phyloP scores from a whole-genome alignment of 495 filamentous ascomycete species.

The Penicillium fimorum region DNA sequence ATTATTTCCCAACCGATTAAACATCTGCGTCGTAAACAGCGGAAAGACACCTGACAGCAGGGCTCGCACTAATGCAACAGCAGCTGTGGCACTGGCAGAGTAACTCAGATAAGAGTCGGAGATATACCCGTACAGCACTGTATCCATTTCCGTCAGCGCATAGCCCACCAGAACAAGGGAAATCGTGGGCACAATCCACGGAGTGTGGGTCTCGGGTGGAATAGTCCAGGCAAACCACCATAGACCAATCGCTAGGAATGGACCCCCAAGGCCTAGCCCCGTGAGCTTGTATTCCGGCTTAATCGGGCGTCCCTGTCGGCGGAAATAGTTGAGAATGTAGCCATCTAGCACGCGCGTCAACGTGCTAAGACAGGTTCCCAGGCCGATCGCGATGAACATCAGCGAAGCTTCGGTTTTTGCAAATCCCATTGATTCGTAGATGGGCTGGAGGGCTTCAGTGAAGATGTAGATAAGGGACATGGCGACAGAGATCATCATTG shows the following conservation, averaged over 20 bases:
- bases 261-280: slow-evolving; percentile 47
- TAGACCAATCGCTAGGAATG: slow-evolving; percentile 40
- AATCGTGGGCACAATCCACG: slow-evolving; percentile 45
- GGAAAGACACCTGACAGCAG: slow-evolving; percentile 46
- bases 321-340: slow-evolving; percentile 28
- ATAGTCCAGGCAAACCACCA: slow-evolving; percentile 57
- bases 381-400: slow-evolving; percentile 44
- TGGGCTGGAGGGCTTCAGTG: slow-evolving; percentile 46
- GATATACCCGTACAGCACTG: slow-evolving; percentile 50
- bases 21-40: slow-evolving; percentile 47
- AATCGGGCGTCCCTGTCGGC: slow-evolving; percentile 26
- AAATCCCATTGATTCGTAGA: slow-evolving; percentile 48
- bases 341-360: slow-evolving; percentile 45
- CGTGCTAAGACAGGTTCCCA: slow-evolving; percentile 43
- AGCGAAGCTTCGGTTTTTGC: slow-evolving; percentile 35
- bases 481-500: slow-evolving; percentile 45
- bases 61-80: slow-evolving; percentile 45
- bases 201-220: slow-evolving; percentile 35
- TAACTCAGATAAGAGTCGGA: slow-evolving; percentile 53
- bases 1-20: slow-evolving; percentile 42
- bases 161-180: slow-evolving; percentile 49
- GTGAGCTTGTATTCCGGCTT: slow-evolving; percentile 50
- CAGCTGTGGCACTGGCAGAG: slow-evolving; percentile 51
- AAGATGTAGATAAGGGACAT: slow-evolving; percentile 56
- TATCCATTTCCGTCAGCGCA: slow-evolving; percentile 50